Evolutionary conservation across 176 grass and related monocot species (phyloP).

Genomic region (Lolium rigidum): DNA sequence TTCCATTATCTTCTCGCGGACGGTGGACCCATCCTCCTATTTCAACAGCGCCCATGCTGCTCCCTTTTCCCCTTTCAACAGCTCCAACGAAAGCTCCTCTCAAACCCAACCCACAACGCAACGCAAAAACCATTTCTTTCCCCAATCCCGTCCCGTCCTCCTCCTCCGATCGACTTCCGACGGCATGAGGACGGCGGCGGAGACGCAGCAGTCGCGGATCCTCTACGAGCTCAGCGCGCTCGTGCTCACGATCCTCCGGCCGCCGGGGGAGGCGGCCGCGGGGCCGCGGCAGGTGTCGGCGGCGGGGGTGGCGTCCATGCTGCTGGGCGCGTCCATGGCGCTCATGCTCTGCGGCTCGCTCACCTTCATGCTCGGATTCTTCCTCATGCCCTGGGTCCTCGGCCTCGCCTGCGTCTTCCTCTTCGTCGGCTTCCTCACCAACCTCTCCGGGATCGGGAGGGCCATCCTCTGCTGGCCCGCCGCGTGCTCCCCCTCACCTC

Average conservation of each 20-base stretch:
- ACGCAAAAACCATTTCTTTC: not conserved
- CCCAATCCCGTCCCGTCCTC: not conserved
- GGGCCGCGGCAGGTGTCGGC: slow-evolving; percentile 56
- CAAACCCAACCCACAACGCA: not conserved
- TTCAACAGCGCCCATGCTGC: slow-evolving; percentile 37
- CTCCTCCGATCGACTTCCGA: slow-evolving; percentile 13
- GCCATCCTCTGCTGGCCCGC: slow-evolving; percentile 65
- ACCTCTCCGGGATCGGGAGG: slow-evolving; percentile 67
- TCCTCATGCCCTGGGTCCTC: slow-evolving; percentile 93
- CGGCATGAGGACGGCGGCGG: slow-evolving; percentile 51
- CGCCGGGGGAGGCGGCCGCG: not conserved
- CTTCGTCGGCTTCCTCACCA: slow-evolving; percentile 79
- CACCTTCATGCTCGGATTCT: slow-evolving; percentile 92
- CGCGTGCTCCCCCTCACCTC: slow-evolving; percentile 18
- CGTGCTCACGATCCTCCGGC: slow-evolving; percentile 55
- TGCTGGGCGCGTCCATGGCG: slow-evolving; percentile 79
- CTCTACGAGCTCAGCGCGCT: slow-evolving; percentile 75
- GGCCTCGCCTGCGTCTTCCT: slow-evolving; percentile 73
- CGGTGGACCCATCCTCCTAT: slow-evolving; percentile 33
- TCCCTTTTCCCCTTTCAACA: not conserved
- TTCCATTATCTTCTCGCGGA: slow-evolving; percentile 33
- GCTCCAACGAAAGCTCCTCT: not conserved
- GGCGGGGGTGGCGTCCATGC: slow-evolving; percentile 69
- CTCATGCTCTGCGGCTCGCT: slow-evolving; percentile 89
- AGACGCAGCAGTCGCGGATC: slow-evolving; percentile 60